phyloP scores from a whole-genome alignment of 495 filamentous ascomycete species.

The Xylaria cubensis region DNA sequence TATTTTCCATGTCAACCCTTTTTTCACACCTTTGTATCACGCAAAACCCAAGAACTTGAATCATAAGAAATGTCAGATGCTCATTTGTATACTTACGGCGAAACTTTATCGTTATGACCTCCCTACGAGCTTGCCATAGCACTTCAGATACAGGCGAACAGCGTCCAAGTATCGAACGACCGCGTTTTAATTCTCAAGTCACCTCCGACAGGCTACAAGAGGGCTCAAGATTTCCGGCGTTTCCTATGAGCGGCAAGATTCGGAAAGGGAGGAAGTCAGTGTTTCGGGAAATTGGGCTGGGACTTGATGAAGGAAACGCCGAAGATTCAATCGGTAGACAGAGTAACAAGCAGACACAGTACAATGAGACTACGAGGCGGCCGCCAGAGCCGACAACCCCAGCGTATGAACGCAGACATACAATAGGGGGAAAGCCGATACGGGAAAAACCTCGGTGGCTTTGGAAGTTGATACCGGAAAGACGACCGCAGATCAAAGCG shows the following conservation, averaged over 20 bases:
- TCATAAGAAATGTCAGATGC: conserved; percentile 7
- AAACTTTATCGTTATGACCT: conserved; percentile 34
- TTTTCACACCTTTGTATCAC: conserved; percentile 21
- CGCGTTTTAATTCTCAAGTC: conserved; percentile 53
- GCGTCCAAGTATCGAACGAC: conserved; percentile 36
- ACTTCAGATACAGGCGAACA: conserved; percentile 27
- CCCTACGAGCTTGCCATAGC: conserved; percentile 30
- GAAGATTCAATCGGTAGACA: conserved; percentile 11
- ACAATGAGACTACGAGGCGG: conserved; percentile 36
- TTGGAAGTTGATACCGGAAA: conserved; percentile 42
- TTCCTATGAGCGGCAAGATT: conserved; percentile 44
- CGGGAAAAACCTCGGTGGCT: conserved; percentile 43
- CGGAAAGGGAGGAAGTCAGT: conserved; percentile 49
- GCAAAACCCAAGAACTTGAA: conserved; percentile 19
- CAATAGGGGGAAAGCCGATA: conserved; percentile 21
- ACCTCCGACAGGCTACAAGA: conserved; percentile 55
- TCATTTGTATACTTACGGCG: conserved; percentile 12
- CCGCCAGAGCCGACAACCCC: conserved; percentile 31
- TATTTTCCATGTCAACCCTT: conserved; percentile 22
- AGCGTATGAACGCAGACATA: conserved; percentile 23
- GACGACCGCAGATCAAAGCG: conserved; percentile 49
- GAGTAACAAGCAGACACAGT: conserved; percentile 32
- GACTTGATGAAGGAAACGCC: conserved; percentile 39
- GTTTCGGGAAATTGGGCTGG: conserved; percentile 55
- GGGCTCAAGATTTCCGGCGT: conserved; percentile 41